A percentile compares a stretch with the other conserved stretches of the same genome.
phyloP scores from a whole-genome alignment of 2,329 filamentous ascomycete species.

The Pyricularia sp. region DNA sequence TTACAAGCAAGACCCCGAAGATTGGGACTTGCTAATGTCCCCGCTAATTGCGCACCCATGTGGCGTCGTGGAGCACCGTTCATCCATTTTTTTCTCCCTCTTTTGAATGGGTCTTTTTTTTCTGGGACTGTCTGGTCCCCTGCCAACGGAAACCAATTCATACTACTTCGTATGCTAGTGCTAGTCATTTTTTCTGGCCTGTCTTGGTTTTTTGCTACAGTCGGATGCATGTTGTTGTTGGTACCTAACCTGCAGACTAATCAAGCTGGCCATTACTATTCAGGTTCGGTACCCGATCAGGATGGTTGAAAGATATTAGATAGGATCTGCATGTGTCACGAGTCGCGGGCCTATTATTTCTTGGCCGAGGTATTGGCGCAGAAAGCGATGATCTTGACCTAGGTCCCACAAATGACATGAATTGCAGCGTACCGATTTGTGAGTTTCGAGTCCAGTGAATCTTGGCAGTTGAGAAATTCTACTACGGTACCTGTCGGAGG shows the following conservation, averaged over 20 bases:
- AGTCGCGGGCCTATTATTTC: background rate
- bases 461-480: background rate
- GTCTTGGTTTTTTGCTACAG: background rate
- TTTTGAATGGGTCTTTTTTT: background rate
- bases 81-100: background rate
- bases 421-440: background rate
- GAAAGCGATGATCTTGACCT: background rate
- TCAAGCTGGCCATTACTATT: background rate
- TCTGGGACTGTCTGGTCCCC: background rate
- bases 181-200: background rate
- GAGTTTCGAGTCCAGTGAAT: background rate
- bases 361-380: background rate
- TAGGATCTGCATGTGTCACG: background rate
- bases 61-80: background rate
- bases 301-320: background rate
- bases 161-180: background rate
- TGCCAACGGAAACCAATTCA: background rate
- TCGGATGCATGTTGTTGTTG: background rate
- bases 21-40: background rate
- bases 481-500: background rate
- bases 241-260: background rate
- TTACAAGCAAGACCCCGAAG: background rate
- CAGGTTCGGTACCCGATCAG: background rate
- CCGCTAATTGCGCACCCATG: background rate
- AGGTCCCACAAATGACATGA: background rate